phyloP scores from a whole-genome alignment of 2,329 filamentous ascomycete genomes.

The Aspergillus costaricaensis region DNA sequence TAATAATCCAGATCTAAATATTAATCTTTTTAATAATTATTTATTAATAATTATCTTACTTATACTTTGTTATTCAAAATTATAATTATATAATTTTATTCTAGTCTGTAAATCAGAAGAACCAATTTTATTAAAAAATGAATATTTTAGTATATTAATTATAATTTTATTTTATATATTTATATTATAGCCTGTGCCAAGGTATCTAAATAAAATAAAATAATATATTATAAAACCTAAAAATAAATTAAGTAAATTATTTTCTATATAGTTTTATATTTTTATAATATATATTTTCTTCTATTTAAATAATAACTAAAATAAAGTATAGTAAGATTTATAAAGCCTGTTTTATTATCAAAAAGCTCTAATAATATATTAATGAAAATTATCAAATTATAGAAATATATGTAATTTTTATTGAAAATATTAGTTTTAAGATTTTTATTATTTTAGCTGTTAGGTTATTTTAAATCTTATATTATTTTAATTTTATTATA shows the following conservation, averaged over 20 bases:
- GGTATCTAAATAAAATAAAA: too few species aligned
- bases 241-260: neutral
- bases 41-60: too few species aligned
- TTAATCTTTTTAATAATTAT: too few species aligned
- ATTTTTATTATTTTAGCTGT: too few species aligned
- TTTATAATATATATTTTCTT: neutral
- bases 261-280: neutral
- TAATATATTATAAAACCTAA: neutral
- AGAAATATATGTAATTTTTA: too few species aligned
- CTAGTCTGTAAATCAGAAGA: too few species aligned
- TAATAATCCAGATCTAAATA: neutral
- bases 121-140: neutral
- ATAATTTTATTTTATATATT: neutral
- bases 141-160: neutral
- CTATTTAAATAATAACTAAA: neutral
- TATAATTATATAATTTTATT: neutral
- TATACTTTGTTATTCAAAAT: neutral
- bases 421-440: too few species aligned
- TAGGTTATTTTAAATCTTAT: too few species aligned
- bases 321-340: neutral
- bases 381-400: too few species aligned
- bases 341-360: neutral
- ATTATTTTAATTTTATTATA: too few species aligned
- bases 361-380: too few species aligned
- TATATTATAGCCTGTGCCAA: neutral